These are phyloP conservation scores for Crithidia fasciculata DNA, from an alignment of 208 protist species.

Conservation along the genomic window DNA sequence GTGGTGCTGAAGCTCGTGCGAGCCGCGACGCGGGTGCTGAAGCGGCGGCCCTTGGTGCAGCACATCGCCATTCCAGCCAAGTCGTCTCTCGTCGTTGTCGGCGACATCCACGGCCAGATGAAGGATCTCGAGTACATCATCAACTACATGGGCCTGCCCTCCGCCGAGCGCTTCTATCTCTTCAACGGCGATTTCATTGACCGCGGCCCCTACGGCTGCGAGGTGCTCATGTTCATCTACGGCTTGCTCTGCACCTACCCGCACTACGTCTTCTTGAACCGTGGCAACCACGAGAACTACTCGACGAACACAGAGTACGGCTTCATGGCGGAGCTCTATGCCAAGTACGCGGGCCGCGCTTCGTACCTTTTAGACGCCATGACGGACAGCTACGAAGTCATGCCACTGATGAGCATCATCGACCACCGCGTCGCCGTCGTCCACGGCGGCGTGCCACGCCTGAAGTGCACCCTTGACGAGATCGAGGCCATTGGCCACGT, in stretches of 20 bases:
- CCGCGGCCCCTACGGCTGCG: conserved; percentile 97
- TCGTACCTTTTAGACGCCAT: conserved; percentile 52
- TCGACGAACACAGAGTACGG: conserved; percentile 87
- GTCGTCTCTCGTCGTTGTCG: conserved; percentile 79
- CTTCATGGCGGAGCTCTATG: conserved; percentile 71
- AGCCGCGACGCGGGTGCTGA: conserved; percentile 58
- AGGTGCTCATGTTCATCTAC: conserved; percentile 88
- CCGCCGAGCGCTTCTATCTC: conserved; percentile 81
- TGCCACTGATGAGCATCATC: conserved; percentile 88
- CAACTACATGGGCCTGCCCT: conserved; percentile 57
- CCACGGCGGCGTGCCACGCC: conserved; percentile 97
- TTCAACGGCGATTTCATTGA: conserved; percentile 99
- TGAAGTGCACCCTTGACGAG: conserved; percentile 63
- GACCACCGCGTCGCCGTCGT: conserved; percentile 96
- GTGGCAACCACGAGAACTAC: conserved; percentile 93
- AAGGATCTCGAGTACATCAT: conserved; percentile 84
- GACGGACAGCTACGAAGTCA: conserved; percentile 87
- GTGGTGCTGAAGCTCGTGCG: conserved; percentile 52
- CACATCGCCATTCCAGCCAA: conserved; percentile 54
- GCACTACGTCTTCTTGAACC: conserved; percentile 85
- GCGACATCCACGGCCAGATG: conserved; percentile 91
- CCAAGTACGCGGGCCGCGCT: conserved; percentile 69
- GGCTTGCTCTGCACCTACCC: conserved; percentile 83
- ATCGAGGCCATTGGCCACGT: conserved; percentile 94
- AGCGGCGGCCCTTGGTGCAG: conserved; percentile 49